phyloP scores from a whole-genome alignment of 2,329 filamentous ascomycete species.

The Hyphodiscus sp. region DNA sequence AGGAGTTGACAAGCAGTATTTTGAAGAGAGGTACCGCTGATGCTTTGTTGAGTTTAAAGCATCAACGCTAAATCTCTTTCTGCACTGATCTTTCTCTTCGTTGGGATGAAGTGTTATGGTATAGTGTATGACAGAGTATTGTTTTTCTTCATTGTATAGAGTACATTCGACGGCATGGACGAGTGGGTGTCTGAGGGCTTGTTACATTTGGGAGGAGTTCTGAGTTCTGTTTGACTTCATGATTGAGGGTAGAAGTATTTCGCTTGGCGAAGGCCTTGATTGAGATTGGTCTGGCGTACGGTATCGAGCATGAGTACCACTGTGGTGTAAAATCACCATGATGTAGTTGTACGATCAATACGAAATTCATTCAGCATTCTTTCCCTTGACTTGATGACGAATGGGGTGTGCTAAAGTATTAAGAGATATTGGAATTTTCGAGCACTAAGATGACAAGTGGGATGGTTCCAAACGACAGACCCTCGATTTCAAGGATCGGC shows the following conservation, averaged over 20 bases:
- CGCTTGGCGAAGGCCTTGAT: neutral
- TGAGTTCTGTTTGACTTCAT: neutral
- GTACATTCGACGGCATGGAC: neutral
- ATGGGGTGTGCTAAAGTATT: no score
- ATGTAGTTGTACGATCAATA: neutral
- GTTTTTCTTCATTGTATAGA: neutral
- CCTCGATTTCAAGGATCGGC: no score
- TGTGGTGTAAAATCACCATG: no score
- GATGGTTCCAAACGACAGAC: no score
- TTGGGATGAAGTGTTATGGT: neutral
- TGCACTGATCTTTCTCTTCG: neutral
- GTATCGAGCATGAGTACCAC: neutral
- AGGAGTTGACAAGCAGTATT: slow-evolving; percentile 38
- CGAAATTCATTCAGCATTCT: neutral
- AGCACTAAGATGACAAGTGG: no score
- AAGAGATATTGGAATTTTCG: no score
- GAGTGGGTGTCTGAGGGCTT: neutral
- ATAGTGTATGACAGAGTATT: neutral
- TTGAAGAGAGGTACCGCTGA: slow-evolving; percentile 45
- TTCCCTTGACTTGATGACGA: no score
- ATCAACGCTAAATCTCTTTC: neutral
- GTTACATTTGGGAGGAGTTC: slow-evolving; percentile 3
- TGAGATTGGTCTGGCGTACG: neutral
- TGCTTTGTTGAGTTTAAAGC: slow-evolving; percentile 39
- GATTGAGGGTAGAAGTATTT: neutral